Conservation (phyloP, 345 rosid species). For the Salix caprea region DNA sequence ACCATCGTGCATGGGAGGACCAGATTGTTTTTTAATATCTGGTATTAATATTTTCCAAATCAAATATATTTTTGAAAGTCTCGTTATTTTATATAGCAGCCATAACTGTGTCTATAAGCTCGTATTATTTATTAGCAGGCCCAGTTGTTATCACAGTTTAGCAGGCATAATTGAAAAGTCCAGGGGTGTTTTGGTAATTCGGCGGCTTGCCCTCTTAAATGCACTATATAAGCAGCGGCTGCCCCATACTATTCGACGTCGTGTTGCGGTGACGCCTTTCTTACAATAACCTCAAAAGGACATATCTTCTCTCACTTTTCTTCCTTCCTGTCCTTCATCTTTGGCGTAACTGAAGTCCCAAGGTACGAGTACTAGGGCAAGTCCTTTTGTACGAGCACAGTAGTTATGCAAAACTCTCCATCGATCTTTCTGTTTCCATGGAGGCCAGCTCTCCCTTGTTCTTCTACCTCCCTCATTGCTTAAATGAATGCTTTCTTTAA, state of each 20-base stretch:
- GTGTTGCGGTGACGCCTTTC: constrained; percentile 1
- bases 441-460: too few relatives aligned
- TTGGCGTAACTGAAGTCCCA: background rate
- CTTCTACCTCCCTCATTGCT: too few relatives aligned
- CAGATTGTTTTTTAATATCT: background rate
- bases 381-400: background rate
- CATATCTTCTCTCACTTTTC: background rate
- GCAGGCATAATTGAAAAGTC: background rate
- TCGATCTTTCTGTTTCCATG: too few relatives aligned
- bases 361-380: background rate
- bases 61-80: too few relatives aligned
- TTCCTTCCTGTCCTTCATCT: background rate
- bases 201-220: constrained; percentile 14
- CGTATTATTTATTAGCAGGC: background rate
- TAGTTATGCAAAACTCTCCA: background rate
- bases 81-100: too few relatives aligned
- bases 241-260: background rate
- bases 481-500: background rate
- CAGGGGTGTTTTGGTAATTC: constrained; percentile 35
- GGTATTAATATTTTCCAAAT: too few relatives aligned
- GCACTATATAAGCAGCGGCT: constrained; percentile 22
- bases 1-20: background rate
- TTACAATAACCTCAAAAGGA: background rate
- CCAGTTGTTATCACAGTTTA: constrained; percentile 15
- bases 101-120: background rate